Base-by-base conservation (phyloP, 176 grass and related monocot genomes). In the Bonia amplexicaulis region DNA sequence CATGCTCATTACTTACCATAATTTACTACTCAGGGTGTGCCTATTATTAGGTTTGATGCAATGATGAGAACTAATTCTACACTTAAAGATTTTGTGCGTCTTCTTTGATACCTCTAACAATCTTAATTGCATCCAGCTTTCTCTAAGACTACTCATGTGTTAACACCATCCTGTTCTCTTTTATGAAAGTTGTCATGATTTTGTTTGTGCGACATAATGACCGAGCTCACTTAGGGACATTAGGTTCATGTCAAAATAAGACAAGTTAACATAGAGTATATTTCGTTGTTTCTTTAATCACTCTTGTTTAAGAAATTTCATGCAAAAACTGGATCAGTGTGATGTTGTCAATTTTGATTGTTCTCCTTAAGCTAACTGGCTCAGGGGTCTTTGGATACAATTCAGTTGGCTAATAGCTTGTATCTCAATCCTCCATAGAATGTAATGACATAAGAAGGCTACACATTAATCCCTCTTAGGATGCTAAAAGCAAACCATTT, bases 71-170 rank as follows among this genome's bases (percentile, higher is more conserved):
- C 91, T 64, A 97, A 90, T 46, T 97, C 91, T 61, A 95, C 92
- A 9, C 89, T 95, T 61, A 92, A 95, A 79, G 91, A 97, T 88
- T 97, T 97, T 87, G 95, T 95, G 80, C 68, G 91, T 70, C 78
- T 22, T 55, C 8, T 83, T 86, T 70, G 22, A 20, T 71, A 41
- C 6, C 35, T 52, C 37, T 5, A 37, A 59, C 9, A 60, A 49
- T 20, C 8, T 40, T 84, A 64, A 53, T 47, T 45, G 6, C 55
- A 39, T 22, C 31, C 13, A 71, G 37, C 33, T 75, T 39, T 66
- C 22, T 66, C 48, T 48, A 85, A 33, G 31, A 33, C 31, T 3
- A 0, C 31, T 33, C 2, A 33, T 33, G 31, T 33, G 31, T 33
- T 33, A 33, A 33, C 31, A 33, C 31, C 3, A 3, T 33, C 3